Evolutionary conservation across 331 rosid species (phyloP), one percentile per base, ranked within the genome.

Genomic region (Acacia concinna): DNA sequence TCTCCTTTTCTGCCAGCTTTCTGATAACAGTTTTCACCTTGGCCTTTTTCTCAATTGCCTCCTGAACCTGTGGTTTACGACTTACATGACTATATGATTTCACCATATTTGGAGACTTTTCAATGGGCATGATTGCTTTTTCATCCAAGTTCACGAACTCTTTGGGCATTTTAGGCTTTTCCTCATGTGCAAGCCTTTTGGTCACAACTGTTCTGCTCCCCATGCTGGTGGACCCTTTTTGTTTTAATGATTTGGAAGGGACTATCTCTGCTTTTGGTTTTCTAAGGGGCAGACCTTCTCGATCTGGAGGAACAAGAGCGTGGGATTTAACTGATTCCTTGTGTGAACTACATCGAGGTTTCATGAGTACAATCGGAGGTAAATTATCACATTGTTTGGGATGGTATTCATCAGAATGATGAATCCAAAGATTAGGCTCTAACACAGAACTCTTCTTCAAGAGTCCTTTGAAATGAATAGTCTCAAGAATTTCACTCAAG

Each of bases 281-380:
- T 67, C 86, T 75, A 49, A 78, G 77, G 80, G 87, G 81, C 6
- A 82, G 81, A 14, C 83, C 38, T 60, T 60, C 67, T 4, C 38
- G 86, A 30, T 81, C 86, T 46, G 15, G 80, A 74, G 47, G 83
- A 77, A 82, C 54, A 20, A 77, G 86, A 47, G 64, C 81, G 15
- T 66, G 44, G 43, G 73, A 41, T 68, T 78, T 80, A 17, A 81
- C 81, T 32, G 28, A 30, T 63, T 83, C 83, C 40, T 7, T 68
- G 17, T 56, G 40, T n/a, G 89, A 79, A 80, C 65, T 75, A 59
- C 47, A 75, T 52, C 88, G 78, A 27, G 98, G 98, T 86, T 89
- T 91, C 78, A 96, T 90, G 27, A 93, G 86, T 60, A 96, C 97
- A 86, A 91, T 89, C 9, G 97, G 97, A 0, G 89, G 89, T 69